These are phyloP conservation scores for Microthlaspi erraticum DNA, from an alignment of 345 rosid genomes.

Conservation along the genomic window DNA sequence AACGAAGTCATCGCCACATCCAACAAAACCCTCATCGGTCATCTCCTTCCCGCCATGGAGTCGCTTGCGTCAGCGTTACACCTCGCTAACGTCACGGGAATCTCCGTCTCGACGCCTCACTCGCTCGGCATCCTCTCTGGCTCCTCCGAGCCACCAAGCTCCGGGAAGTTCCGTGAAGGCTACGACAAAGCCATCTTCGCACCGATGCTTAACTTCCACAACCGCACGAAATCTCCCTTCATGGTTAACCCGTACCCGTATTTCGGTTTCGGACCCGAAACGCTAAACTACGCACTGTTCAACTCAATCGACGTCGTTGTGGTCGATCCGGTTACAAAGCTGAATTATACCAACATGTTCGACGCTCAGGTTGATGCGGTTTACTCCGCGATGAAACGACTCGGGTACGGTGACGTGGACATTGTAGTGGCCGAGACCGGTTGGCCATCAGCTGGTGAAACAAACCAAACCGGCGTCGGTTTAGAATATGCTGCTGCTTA, in stretches of 20 bases:
- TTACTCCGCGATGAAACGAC: constrained; percentile 65
- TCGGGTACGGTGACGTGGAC: constrained; percentile 68
- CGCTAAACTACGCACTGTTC: constrained; percentile 73
- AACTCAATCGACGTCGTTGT: constrained; percentile 54
- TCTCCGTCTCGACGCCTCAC: constrained; percentile 77
- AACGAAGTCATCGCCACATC: constrained; percentile 75
- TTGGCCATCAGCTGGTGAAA: constrained; percentile 74
- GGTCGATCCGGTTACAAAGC: constrained; percentile 53
- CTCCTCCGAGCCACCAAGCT: constrained; percentile 76
- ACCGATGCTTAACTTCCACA: constrained; percentile 77
- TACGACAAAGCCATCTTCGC: constrained; percentile 65
- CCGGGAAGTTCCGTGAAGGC: constrained; percentile 67
- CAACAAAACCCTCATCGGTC: constrained; percentile 61
- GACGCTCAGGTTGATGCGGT: constrained; percentile 87
- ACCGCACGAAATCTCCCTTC: constrained; percentile 71
- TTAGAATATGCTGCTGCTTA: constrained; percentile 62
- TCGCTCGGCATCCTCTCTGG: constrained; percentile 65
- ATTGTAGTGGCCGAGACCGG: constrained; percentile 70
- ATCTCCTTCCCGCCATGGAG: constrained; percentile 73
- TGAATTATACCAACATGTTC: constrained; percentile 73
- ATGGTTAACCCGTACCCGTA: constrained; percentile 93
- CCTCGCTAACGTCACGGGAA: constrained; percentile 53
- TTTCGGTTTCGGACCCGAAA: constrained; percentile 66
- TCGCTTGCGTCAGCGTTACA: constrained; percentile 59
- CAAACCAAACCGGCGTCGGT: constrained; percentile 60